Evolutionary conservation across 805 yeast species (phyloP).

Genomic region (Saccharomycopsis sp.): DNA sequence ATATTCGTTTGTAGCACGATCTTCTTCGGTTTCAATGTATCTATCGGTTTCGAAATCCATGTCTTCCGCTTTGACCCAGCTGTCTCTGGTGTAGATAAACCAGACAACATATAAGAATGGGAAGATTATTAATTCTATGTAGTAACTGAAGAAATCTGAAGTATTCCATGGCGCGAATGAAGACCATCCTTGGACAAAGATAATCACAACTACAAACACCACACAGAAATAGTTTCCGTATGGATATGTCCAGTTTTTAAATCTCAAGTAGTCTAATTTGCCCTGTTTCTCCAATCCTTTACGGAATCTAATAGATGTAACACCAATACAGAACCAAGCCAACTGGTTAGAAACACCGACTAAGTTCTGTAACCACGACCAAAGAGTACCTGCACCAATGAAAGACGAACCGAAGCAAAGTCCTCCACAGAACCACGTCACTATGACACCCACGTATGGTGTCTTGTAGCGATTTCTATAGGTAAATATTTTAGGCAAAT

Average conservation of each 20-base stretch:
- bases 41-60: slow-evolving; percentile 50
- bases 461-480: slow-evolving; percentile 36
- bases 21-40: slow-evolving; percentile 45
- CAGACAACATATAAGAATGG: slow-evolving; percentile 38
- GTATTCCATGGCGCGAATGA: slow-evolving; percentile 41
- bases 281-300: slow-evolving; percentile 40
- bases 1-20: slow-evolving; percentile 33
- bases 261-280: slow-evolving; percentile 32
- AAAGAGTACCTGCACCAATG: slow-evolving; percentile 45
- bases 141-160: slow-evolving; percentile 37
- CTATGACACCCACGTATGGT: slow-evolving; percentile 43
- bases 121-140: slow-evolving; percentile 42
- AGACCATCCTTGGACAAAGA: slow-evolving; percentile 50
- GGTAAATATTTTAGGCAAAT: slow-evolving; percentile 38
- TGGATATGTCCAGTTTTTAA: slow-evolving; percentile 46
- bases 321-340: slow-evolving; percentile 44
- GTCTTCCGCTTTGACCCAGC: slow-evolving; percentile 36
- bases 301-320: slow-evolving; percentile 45
- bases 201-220: slow-evolving; percentile 36
- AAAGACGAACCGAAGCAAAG: slow-evolving; percentile 55
- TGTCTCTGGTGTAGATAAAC: slow-evolving; percentile 37
- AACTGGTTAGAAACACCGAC: slow-evolving; percentile 49
- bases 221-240: slow-evolving; percentile 43
- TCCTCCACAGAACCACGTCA: slow-evolving; percentile 50
- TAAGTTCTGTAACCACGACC: slow-evolving; percentile 47